phyloP scores from a whole-genome alignment of 169 alveolate species.

The Cryptosporidium xiaoi region DNA sequence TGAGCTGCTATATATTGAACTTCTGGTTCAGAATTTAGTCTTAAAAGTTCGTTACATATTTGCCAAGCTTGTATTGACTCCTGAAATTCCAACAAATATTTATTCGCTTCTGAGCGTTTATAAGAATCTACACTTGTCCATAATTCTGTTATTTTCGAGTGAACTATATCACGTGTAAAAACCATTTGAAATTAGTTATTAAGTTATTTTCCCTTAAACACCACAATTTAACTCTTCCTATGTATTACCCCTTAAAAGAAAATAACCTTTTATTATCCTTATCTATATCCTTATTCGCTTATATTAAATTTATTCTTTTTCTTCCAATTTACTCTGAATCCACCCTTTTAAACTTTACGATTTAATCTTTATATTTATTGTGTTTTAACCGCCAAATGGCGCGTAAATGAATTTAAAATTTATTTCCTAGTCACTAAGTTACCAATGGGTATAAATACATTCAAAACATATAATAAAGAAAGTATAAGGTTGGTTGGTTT shows the following conservation, averaged over 20 bases:
- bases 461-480: too few species aligned
- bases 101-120: conserved; percentile 60
- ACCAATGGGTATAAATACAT: too few species aligned
- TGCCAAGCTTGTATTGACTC: conserved; percentile 67
- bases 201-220: neutral
- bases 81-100: conserved; percentile 52
- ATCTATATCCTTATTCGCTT: neutral
- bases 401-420: too few species aligned
- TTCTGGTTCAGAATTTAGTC: conserved; percentile 34
- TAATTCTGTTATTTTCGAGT: conserved; percentile 20
- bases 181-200: conserved; percentile 5
- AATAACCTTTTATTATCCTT: too few species aligned
- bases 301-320: neutral
- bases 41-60: conserved; percentile 43
- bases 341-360: neutral
- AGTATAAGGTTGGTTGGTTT: too few species aligned
- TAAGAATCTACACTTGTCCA: conserved; percentile 62
- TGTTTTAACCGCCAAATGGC: too few species aligned
- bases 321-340: neutral
- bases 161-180: conserved; percentile 51
- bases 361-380: too few species aligned
- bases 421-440: too few species aligned
- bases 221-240: too few species aligned
- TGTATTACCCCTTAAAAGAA: too few species aligned
- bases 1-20: conserved; percentile 72